Percentiles rank a stretch among this genome's conserved stretches.
phyloP scores from a whole-genome alignment of 805 yeast genomes.

The Starmerella gropengiesseri region DNA sequence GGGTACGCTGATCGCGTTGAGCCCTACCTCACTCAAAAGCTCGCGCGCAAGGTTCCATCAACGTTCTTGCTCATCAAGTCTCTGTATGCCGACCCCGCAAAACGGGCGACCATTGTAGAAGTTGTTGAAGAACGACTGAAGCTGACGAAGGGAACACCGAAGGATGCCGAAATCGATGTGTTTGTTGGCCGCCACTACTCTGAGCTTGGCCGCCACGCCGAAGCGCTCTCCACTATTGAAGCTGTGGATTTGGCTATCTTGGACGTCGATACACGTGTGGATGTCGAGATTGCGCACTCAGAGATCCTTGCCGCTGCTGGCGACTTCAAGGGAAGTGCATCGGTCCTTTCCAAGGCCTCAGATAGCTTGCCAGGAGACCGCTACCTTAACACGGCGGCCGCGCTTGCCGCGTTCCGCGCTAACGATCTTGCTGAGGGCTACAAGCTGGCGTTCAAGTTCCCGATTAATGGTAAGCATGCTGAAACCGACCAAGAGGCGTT shows the following conservation, averaged over 20 bases:
- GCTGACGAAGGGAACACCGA: slow-evolving; percentile 7
- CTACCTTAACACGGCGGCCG: slow-evolving; percentile 78
- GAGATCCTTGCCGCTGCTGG: slow-evolving; percentile 66
- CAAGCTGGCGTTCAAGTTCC: slow-evolving; percentile 59
- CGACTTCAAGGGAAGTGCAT: slow-evolving; percentile 50
- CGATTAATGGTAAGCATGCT: slow-evolving; percentile 34
- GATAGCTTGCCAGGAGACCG: slow-evolving; percentile 77
- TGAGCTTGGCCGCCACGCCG: slow-evolving; percentile 39
- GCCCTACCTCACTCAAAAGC: slow-evolving; percentile 47
- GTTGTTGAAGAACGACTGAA: slow-evolving; percentile 12
- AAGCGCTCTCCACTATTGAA: slow-evolving; percentile 37
- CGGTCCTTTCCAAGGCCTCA: slow-evolving; percentile 59
- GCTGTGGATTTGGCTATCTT: slow-evolving; percentile 51
- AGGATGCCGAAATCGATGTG: slow-evolving; percentile 17
- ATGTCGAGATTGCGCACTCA: slow-evolving; percentile 68
- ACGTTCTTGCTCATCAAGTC: slow-evolving; percentile 74
- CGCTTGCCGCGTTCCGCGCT: slow-evolving; percentile 72
- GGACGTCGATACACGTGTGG: slow-evolving; percentile 42
- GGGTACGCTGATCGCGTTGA: slow-evolving; percentile 30
- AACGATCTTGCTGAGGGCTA: slow-evolving; percentile 64
- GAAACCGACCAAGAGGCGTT: slow-evolving; percentile 65
- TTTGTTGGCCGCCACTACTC: slow-evolving; percentile 50
- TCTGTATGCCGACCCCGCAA: slow-evolving; percentile 20
- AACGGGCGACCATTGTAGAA: neutral
- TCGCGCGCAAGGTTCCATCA: slow-evolving; percentile 79